A percentile compares a stretch with the other conserved stretches of the same genome.
Evolutionary conservation across 2,329 filamentous ascomycete species (phyloP).

Genomic region (Hymenoscyphus salicellus): DNA sequence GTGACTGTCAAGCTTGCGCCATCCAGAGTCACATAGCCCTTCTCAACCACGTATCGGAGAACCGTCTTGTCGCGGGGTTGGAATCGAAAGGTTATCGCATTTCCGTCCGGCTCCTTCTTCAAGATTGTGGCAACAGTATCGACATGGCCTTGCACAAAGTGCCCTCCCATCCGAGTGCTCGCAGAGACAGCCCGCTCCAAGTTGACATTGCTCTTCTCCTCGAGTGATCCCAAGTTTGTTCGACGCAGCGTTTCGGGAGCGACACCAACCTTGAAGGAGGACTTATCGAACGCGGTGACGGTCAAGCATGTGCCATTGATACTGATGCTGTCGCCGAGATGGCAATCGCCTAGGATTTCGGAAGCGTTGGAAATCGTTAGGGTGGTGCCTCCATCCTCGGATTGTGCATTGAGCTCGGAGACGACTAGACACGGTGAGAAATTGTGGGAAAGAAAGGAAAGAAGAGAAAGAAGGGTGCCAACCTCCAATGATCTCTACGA

Average conservation of each 20-base stretch:
- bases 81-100: conserved; percentile 84
- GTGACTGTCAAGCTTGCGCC: conserved; percentile 94
- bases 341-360: conserved; percentile 75
- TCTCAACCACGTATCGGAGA: conserved; percentile 87
- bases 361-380: conserved; percentile 74
- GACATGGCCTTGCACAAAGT: conserved; percentile 97
- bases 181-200: conserved; percentile 91
- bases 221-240: conserved; percentile 83
- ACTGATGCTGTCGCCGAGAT: conserved; percentile 88
- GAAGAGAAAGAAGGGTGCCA: conserved; percentile 33
- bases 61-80: conserved; percentile 66
- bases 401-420: conserved; percentile 74
- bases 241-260: conserved; percentile 93
- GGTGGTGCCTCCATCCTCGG: conserved; percentile 82
- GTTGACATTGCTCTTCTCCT: conserved; percentile 69
- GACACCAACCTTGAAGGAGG: conserved; percentile 82
- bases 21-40: conserved; percentile 92
- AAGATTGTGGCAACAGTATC: conserved; percentile 81
- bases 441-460: conserved; percentile 11
- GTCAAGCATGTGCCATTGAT: conserved; percentile 97
- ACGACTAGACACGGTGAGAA: conserved; percentile 58
- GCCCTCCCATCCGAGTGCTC: conserved; percentile 92
- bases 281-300: conserved; percentile 66
- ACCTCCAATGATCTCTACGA: conserved; percentile 88
- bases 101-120: conserved; percentile 74